A percentile compares a stretch with the other conserved stretches of the same genome.
Evolutionary conservation across 1,139 yeast genomes (phyloP).

Genomic region (Groenewaldozyma auringiensis): DNA sequence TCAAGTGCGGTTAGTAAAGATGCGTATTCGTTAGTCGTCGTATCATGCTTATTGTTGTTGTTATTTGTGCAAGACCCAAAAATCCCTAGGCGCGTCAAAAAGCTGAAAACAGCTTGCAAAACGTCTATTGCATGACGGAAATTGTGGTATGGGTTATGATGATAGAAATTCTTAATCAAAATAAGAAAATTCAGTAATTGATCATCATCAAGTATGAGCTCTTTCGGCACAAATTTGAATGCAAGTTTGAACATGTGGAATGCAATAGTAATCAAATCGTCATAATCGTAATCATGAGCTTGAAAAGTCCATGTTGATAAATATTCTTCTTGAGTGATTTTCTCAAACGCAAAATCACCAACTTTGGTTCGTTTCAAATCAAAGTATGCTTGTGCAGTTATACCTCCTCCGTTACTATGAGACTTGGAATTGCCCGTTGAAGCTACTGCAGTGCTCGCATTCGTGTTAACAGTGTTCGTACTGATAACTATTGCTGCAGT

Average conservation of each 20-base stretch:
- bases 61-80: slow-evolving; percentile 17
- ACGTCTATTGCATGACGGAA: slow-evolving; percentile 96
- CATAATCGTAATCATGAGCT: slow-evolving; percentile 59
- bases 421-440: background rate
- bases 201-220: slow-evolving; percentile 33
- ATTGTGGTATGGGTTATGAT: slow-evolving; percentile 85
- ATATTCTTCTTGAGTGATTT: background rate
- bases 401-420: background rate
- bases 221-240: slow-evolving; percentile 32
- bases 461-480: background rate
- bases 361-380: background rate
- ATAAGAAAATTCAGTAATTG: slow-evolving; percentile 52
- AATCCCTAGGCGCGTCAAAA: slow-evolving; percentile 44
- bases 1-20: slow-evolving; percentile 34
- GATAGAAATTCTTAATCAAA: slow-evolving; percentile 66
- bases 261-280: slow-evolving; percentile 60
- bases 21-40: background rate
- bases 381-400: background rate
- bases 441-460: background rate
- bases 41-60: background rate
- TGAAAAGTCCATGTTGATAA: slow-evolving; percentile 42
- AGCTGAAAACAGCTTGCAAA: slow-evolving; percentile 76
- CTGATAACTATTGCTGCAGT: background rate
- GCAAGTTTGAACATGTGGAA: slow-evolving; percentile 48
- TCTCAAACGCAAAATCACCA: background rate